Evolutionary conservation across 148 eudicot genomes (phyloP), one percentile per base, ranked within the genome.

Genomic region (Rhododendron griersonianum): DNA sequence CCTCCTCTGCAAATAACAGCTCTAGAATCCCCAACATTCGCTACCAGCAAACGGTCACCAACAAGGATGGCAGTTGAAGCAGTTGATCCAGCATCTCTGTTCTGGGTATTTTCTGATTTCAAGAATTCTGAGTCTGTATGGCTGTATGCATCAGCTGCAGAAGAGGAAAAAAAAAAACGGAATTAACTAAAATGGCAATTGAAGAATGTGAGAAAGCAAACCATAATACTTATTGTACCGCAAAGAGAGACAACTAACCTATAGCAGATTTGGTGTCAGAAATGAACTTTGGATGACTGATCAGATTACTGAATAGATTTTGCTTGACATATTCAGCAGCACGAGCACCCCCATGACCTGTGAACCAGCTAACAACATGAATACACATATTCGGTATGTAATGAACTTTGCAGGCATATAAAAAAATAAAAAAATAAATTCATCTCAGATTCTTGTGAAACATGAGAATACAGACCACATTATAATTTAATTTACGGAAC

Each of bases 1-100:
- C 98, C 98, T 84, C 95, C 98, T 82, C 98, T 93, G 87, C 98
- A 93, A 85, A 96, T 95, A 81, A 96, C 98, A 90, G 98, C 99
- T 88, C 99, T 91, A 63, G 99, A 96, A 86, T 96, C 99, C 83
- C 99, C 99, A 86, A 95, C 99, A 93, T 96, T 96, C 28, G 98
- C 99, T 80, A 96, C 99, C 86, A 96, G 87, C 82, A 96, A 89
- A 80, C 99, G 96, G 82, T 96, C 95, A 80, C 98, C 98, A 87
- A 96, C 98, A 86, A 96, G 99, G 83, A 96, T 96, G 30, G 99
- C 99, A 74, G 99, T 96, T 50, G 99, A 96, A 89, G 99, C 99
- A 90, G 99, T 96, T 51, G 99, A 96, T 80, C 99, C 99, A 16
- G 98, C 98, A 91, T 96, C 99, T 80, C 95, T 88, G 85, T 93